Evolutionary conservation across 2,329 filamentous ascomycete genomes (phyloP), one percentile per base, ranked within the genome.

Genomic region (Neonectria coccinea): DNA sequence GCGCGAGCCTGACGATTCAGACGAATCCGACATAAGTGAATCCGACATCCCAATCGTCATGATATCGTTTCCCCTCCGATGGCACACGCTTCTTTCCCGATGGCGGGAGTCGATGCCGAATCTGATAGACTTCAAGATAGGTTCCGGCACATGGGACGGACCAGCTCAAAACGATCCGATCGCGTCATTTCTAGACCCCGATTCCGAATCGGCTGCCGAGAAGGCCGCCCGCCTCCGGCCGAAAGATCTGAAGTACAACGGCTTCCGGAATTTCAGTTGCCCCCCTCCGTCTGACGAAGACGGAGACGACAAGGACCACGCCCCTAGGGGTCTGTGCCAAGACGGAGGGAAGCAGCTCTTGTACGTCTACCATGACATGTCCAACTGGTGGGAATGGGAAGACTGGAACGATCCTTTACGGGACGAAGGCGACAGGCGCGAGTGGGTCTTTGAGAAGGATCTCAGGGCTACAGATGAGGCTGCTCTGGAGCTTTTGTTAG

Each of bases 111-210:
- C n/a, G 3, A 50, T 65, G 56, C 47, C 16, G 1, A 45, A 18
- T 0, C 33, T 61, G 2, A 14, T 11, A 14, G 54, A 25, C 2
- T 53, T 66, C 2, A 16, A 3, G 11, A 65, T 66, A 44, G 64
- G 56, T 0, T 5, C 6, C 9, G 41, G 45, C 9, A 14, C 42
- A 6, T 65, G 62, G 47, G 54, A 56, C 10, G 47, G 33, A 31
- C 4, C 16, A 6, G 27, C 33, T 12, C 9, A 51, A 12, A 4
- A 20, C 2, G 5, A 12, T 20, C 47, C 29, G 39, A 18, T 7
- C n/a, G 39, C 16, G n/a, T n/a, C 6, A 41, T 4, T 8, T 4
- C 7, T 29, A 33, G 16, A 18, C 16, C 16, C 25, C 16, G 10
- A 3, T 11, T n/a, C 8, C 14, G 9, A 16, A n/a, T 16, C 8